Evolutionary conservation across 2,329 filamentous ascomycete genomes (phyloP).

Genomic region (Alternaria triticina): DNA sequence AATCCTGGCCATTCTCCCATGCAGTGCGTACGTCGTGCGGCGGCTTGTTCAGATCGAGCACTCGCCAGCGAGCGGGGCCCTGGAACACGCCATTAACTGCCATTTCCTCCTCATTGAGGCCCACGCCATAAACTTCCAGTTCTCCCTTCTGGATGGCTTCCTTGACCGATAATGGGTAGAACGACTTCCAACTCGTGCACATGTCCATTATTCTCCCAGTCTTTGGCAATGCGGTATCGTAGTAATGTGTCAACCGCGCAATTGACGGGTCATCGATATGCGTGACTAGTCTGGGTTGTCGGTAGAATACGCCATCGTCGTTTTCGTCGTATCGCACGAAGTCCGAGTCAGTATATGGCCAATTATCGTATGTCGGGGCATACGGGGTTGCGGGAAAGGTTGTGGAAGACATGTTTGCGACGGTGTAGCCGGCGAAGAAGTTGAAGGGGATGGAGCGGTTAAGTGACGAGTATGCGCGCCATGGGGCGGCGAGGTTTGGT

Average conservation of each 20-base stretch:
- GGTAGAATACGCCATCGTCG: slow-evolving; percentile 49
- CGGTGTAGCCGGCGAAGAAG: slow-evolving; percentile 17
- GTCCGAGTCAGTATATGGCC: slow-evolving; percentile 36
- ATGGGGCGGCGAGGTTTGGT: neutral
- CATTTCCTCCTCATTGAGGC: slow-evolving; percentile 58
- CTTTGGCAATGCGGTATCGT: slow-evolving; percentile 51
- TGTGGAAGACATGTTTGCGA: slow-evolving; percentile 11
- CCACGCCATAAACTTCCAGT: slow-evolving; percentile 55
- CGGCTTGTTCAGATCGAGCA: slow-evolving; percentile 53
- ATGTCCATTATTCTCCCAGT: slow-evolving; percentile 56
- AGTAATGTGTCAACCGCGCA: slow-evolving; percentile 53
- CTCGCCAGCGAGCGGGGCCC: slow-evolving; percentile 37
- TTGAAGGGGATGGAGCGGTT: slow-evolving; percentile 14
- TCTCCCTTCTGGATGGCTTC: slow-evolving; percentile 38
- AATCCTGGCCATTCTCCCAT: slow-evolving; percentile 3
- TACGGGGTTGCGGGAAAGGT: slow-evolving; percentile 21
- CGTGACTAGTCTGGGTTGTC: slow-evolving; percentile 57
- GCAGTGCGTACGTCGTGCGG: slow-evolving; percentile 37
- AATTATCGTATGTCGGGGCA: slow-evolving; percentile 23
- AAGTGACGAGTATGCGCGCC: slow-evolving; percentile 10
- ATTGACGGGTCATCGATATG: slow-evolving; percentile 62
- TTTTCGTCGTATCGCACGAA: slow-evolving; percentile 49
- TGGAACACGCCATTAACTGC: slow-evolving; percentile 46
- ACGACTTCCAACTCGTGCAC: slow-evolving; percentile 59
- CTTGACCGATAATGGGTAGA: slow-evolving; percentile 49